Conservation (phyloP, 768 basidiomycete species). For the Chiua virens region DNA sequence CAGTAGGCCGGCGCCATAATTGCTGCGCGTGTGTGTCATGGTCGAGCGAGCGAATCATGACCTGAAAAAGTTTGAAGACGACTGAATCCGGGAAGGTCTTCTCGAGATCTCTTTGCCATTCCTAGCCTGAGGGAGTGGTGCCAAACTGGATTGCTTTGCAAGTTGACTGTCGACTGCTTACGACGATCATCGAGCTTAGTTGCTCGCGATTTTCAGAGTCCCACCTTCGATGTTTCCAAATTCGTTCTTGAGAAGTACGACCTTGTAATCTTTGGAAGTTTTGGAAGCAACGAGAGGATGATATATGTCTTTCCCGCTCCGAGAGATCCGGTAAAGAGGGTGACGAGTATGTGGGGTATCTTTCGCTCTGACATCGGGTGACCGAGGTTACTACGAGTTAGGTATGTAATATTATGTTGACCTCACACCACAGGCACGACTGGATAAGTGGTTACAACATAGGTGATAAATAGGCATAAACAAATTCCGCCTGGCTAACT, state of each 20-base stretch:
- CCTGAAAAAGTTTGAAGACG: not conserved
- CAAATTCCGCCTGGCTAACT: too few species aligned
- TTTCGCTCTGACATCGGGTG: slow-evolving; percentile 4
- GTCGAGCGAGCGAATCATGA: not conserved
- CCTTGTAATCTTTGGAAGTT: slow-evolving; percentile 81
- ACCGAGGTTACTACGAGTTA: too few species aligned
- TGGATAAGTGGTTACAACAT: too few species aligned
- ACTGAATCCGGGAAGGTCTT: too few species aligned
- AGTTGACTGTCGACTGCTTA: slow-evolving; percentile 83
- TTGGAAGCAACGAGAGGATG: slow-evolving; percentile 80
- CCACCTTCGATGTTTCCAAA: slow-evolving; percentile 91
- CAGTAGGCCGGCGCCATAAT: slow-evolving; percentile 3
- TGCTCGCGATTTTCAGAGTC: not conserved
- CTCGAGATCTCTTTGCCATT: too few species aligned
- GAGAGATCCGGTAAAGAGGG: slow-evolving; percentile 94
- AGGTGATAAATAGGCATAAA: too few species aligned
- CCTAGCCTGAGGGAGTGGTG: slow-evolving; percentile 23
- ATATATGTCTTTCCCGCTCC: slow-evolving; percentile 82
- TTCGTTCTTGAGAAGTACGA: slow-evolving; percentile 93
- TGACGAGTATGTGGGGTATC: slow-evolving; percentile 65
- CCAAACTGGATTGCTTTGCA: slow-evolving; percentile 76
- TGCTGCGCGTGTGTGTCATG: not conserved
- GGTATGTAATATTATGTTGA: not conserved
- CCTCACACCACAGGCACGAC: too few species aligned
- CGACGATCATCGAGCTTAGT: slow-evolving; percentile 3